Evolutionary conservation across 2,329 filamentous ascomycete genomes (phyloP).

Genomic region (Calycina herbarum): DNA sequence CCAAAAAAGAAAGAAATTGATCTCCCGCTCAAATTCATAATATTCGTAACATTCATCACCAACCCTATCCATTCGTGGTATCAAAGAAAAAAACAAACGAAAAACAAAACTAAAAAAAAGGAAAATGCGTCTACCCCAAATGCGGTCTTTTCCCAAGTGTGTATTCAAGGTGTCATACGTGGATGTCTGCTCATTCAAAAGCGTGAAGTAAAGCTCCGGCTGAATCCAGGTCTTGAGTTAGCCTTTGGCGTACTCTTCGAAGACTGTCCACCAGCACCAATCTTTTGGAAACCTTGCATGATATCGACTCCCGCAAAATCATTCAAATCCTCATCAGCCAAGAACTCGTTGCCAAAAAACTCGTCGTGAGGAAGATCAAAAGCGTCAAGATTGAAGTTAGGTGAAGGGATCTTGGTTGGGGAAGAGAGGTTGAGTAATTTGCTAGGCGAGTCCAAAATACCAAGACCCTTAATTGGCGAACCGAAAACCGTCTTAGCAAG

Average conservation of each 20-base stretch:
- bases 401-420: constrained; percentile 27
- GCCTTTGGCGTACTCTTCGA: constrained; percentile 29
- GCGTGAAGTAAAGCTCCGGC: constrained; percentile 37
- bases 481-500: constrained; percentile 43
- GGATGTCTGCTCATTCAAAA: constrained; percentile 28
- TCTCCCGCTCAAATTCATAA: neutral
- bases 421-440: constrained; percentile 45
- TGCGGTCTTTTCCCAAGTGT: neutral
- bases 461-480: constrained; percentile 59
- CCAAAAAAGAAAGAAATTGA: neutral
- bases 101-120: neutral
- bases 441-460: constrained; percentile 53
- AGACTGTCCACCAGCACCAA: constrained; percentile 53
- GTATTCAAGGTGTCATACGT: neutral
- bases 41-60: constrained; percentile 4
- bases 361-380: constrained; percentile 47
- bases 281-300: constrained; percentile 73
- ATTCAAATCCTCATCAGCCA: constrained; percentile 55
- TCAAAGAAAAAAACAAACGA: neutral
- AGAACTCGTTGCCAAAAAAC: constrained; percentile 54
- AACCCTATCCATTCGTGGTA: constrained; percentile 5
- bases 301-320: constrained; percentile 67
- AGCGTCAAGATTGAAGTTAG: constrained; percentile 23
- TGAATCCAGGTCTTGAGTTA: constrained; percentile 29
- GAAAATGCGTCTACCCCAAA: neutral